These are phyloP conservation scores for Rubia yunnanensis DNA, from an alignment of 257 asterid genomes.

Conservation along the genomic window DNA sequence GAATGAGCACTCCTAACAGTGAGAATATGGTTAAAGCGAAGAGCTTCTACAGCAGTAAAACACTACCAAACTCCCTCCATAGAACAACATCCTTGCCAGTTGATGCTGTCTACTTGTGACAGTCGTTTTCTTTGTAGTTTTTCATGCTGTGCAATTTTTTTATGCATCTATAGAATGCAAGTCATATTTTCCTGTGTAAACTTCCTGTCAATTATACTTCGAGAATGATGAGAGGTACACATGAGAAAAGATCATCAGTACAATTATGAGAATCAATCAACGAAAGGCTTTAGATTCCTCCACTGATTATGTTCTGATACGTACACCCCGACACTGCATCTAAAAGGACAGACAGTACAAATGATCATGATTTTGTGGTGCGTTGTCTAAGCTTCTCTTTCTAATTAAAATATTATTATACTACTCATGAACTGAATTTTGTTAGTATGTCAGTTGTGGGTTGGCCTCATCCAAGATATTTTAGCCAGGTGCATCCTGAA, in stretches of 20 bases:
- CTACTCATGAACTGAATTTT: background rate
- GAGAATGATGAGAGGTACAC: constrained; percentile 4
- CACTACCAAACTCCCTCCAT: constrained; percentile 23
- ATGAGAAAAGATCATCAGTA: constrained; percentile 10
- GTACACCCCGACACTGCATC: background rate
- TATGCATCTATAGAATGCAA: constrained; percentile 7
- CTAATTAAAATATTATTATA: background rate
- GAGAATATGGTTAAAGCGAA: constrained; percentile 17
- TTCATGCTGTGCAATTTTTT: background rate
- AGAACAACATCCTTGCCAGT: constrained; percentile 30
- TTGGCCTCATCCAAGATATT: constrained; percentile 7
- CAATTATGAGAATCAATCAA: constrained; percentile 6
- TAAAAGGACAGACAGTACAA: background rate
- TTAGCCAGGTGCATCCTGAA: too few species aligned
- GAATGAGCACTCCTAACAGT: constrained; percentile 11
- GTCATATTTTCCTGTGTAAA: background rate
- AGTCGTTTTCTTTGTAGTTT: background rate
- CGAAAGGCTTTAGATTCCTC: constrained; percentile 13
- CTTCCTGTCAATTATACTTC: background rate
- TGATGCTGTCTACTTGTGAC: constrained; percentile 24
- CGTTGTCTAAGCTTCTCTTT: too few species aligned
- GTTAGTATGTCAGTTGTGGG: constrained; percentile 14
- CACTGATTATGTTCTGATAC: background rate
- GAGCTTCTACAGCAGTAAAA: constrained; percentile 13
- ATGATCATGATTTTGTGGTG: background rate